These are phyloP conservation scores for Hordeum vulgare DNA, from an alignment of 176 grass and related monocot species.

Conservation along the genomic window DNA sequence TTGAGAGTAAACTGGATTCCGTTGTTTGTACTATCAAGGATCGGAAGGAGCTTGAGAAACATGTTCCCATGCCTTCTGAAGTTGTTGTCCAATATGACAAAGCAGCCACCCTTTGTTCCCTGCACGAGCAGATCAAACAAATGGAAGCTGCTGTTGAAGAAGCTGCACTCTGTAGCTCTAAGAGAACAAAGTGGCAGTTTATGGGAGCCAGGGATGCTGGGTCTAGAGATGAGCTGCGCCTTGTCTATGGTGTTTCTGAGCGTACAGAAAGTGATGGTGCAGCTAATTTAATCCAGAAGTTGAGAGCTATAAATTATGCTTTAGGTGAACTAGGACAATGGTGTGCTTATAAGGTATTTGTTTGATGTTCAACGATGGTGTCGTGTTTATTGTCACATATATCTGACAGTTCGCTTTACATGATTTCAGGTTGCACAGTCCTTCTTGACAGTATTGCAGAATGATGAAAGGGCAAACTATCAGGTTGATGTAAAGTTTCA, in stretches of 20 bases:
- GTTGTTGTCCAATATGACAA: slow-evolving; percentile 86
- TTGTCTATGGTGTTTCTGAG: slow-evolving; percentile 99
- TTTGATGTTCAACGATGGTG: not conserved
- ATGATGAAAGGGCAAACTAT: slow-evolving; percentile 95
- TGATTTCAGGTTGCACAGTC: slow-evolving; percentile 82
- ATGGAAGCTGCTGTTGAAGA: slow-evolving; percentile 86
- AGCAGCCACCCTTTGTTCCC: slow-evolving; percentile 75
- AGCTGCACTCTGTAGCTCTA: slow-evolving; percentile 77
- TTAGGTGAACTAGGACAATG: slow-evolving; percentile 97
- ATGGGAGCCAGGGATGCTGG: slow-evolving; percentile 99
- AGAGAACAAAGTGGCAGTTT: slow-evolving; percentile 98
- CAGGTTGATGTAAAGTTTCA: slow-evolving; percentile 99
- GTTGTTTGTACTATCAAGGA: slow-evolving; percentile 94
- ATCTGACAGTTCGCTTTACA: slow-evolving; percentile 23
- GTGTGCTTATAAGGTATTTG: slow-evolving; percentile 90
- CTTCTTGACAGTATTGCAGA: slow-evolving; percentile 92
- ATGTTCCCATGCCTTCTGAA: slow-evolving; percentile 95
- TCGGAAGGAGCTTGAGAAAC: slow-evolving; percentile 92
- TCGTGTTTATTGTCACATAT: slow-evolving; percentile 9
- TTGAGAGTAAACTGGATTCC: slow-evolving; percentile 94
- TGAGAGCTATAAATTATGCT: slow-evolving; percentile 95
- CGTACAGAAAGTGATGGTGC: slow-evolving; percentile 99
- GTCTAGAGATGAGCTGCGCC: slow-evolving; percentile 84
- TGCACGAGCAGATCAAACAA: slow-evolving; percentile 89
- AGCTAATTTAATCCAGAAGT: slow-evolving; percentile 97